phyloP scores from a whole-genome alignment of 1,284 basidiomycete species.

The Cutaneotrichosporon mucoides region DNA sequence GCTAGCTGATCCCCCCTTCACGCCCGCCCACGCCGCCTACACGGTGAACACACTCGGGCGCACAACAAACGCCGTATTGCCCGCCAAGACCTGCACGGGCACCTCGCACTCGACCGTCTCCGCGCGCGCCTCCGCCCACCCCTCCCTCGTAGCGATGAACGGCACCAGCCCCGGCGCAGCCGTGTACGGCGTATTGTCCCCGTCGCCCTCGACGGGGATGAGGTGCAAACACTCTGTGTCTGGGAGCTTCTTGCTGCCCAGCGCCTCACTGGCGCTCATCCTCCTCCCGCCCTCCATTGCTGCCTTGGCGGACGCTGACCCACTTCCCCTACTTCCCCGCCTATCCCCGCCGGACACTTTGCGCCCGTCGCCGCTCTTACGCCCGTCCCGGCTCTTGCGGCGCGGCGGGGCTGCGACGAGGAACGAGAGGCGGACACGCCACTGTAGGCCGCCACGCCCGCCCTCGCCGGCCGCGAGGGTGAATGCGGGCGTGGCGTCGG shows the following conservation, averaged over 20 bases:
- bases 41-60: constrained; percentile 29
- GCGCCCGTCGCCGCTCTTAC: background rate
- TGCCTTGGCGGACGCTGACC: no score
- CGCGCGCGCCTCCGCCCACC: constrained; percentile 55
- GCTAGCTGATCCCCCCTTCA: no score
- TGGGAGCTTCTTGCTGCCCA: background rate
- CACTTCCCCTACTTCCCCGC: no score
- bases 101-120: constrained; percentile 89
- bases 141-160: constrained; percentile 29
- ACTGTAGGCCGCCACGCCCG: constrained; percentile 66
- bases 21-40: constrained; percentile 5
- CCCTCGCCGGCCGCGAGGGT: constrained; percentile 52
- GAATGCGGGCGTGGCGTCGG: constrained; percentile 81
- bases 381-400: constrained; percentile 37
- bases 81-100: constrained; percentile 79
- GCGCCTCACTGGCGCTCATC: constrained; percentile 29
- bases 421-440: constrained; percentile 76
- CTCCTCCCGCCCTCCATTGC: constrained; percentile 20
- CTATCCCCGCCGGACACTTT: background rate
- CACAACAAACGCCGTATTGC: constrained; percentile 70
- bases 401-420: constrained; percentile 62
- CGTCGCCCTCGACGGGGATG: constrained; percentile 19
- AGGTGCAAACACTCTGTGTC: constrained; percentile 32
- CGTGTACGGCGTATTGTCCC: constrained; percentile 18
- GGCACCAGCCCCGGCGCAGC: constrained; percentile 61